Conservation (phyloP, 1,139 yeast species). For the Candida sanyaensis region DNA sequence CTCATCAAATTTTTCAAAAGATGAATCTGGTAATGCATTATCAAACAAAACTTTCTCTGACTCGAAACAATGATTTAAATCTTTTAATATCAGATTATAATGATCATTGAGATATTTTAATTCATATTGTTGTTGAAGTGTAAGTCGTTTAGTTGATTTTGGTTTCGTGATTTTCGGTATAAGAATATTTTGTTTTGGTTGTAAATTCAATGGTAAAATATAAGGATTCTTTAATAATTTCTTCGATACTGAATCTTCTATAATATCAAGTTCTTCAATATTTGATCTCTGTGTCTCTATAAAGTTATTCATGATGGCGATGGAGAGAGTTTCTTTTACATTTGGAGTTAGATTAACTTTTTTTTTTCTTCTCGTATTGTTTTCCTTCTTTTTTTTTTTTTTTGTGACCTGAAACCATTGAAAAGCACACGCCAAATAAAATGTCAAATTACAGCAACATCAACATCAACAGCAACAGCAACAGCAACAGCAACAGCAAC, state of each 20-base stretch:
- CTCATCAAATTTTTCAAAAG: conserved; percentile 46
- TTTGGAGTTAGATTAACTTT: too few relatives aligned
- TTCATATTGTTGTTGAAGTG: conserved; percentile 70
- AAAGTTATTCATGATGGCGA: conserved; percentile 26
- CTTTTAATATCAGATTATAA: conserved; percentile 28
- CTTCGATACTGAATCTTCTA: conserved; percentile 33
- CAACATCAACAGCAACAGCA: neutral
- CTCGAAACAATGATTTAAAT: conserved; percentile 13
- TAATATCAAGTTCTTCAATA: conserved; percentile 39
- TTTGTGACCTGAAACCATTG: neutral
- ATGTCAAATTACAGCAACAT: neutral
- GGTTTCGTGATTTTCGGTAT: conserved; percentile 7
- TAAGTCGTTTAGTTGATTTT: conserved; percentile 32
- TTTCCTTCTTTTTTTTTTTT: neutral
- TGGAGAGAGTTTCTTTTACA: too few relatives aligned
- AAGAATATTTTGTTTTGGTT: conserved; percentile 12
- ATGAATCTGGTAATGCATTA: conserved; percentile 23
- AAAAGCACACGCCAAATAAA: neutral
- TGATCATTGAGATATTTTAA: conserved; percentile 52
- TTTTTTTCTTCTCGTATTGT: neutral
- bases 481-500: too few relatives aligned
- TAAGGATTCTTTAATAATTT: conserved; percentile 34
- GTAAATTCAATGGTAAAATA: conserved; percentile 16
- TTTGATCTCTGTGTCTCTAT: conserved; percentile 38
- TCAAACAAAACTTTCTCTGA: conserved; percentile 17